These are phyloP conservation scores for Trichopus zeylanicus DNA, from an alignment of 116 monocot species.

Conservation along the genomic window DNA sequence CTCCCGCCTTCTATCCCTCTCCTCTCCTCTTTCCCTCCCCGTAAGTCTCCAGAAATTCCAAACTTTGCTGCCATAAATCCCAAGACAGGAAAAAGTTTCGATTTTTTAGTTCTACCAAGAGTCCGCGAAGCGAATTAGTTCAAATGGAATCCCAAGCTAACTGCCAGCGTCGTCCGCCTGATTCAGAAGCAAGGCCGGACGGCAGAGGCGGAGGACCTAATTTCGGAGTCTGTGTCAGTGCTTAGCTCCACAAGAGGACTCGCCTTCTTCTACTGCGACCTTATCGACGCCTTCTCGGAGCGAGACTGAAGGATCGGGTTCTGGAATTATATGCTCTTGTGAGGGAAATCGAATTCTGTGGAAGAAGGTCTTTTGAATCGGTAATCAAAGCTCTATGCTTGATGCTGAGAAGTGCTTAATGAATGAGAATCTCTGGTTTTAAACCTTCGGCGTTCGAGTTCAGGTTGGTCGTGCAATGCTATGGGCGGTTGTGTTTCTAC, in stretches of 20 bases:
- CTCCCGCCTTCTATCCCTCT: slow-evolving; percentile 44
- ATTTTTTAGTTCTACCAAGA: slow-evolving; percentile 33
- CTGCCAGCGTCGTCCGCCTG: slow-evolving; percentile 34
- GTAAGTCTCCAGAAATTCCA: slow-evolving; percentile 8
- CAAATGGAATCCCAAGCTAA: slow-evolving; percentile 56
- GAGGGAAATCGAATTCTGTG: slow-evolving; percentile 8
- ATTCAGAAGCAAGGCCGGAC: slow-evolving; percentile 32
- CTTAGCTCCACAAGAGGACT: slow-evolving; percentile 23
- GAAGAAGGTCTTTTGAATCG: slow-evolving; percentile 26
- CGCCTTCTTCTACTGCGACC: slow-evolving; percentile 54
- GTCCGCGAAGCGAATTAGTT: slow-evolving; percentile 52
- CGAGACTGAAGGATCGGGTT: slow-evolving; percentile 19
- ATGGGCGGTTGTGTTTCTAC: slow-evolving; percentile 39
- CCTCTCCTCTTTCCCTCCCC: slow-evolving; percentile 42
- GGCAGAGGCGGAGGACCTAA: slow-evolving; percentile 37
- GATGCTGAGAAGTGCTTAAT: slow-evolving; percentile 51
- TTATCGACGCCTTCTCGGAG: slow-evolving; percentile 47
- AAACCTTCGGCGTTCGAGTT: slow-evolving; percentile 61
- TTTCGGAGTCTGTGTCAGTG: slow-evolving; percentile 35
- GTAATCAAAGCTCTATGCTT: slow-evolving; percentile 52
- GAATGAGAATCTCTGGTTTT: slow-evolving; percentile 36
- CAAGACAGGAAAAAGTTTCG: not conserved
- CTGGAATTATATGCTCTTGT: slow-evolving; percentile 18
- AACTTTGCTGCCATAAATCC: not conserved
- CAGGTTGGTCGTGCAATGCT: slow-evolving; percentile 43